These are phyloP conservation scores for Tuber umbilicatum DNA, from an alignment of 495 filamentous ascomycete species.

Conservation along the genomic window DNA sequence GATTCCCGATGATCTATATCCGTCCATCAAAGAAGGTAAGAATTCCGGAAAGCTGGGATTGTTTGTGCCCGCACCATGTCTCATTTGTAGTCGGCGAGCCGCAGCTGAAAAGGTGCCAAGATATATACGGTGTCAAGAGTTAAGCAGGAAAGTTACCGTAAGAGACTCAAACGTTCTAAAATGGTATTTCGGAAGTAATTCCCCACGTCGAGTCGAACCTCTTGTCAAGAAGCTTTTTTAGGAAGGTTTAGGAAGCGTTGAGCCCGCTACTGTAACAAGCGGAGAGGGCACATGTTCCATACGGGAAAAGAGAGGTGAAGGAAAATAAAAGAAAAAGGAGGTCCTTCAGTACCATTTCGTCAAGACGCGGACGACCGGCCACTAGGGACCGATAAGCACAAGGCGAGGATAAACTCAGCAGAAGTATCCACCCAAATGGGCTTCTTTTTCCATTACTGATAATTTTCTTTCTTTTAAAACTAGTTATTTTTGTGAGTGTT, in stretches of 20 bases:
- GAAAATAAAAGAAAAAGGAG: not conserved
- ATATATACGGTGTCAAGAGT: not conserved
- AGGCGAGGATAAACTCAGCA: not conserved
- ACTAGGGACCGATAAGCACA: not conserved
- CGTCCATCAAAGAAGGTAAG: not conserved
- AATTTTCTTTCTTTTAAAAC: not conserved
- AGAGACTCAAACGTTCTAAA: not conserved
- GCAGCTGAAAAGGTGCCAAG: not conserved
- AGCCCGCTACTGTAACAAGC: not conserved
- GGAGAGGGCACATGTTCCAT: not conserved
- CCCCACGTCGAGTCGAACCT: not conserved
- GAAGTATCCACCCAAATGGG: not conserved
- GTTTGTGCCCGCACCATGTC: not conserved
- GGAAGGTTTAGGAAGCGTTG: not conserved
- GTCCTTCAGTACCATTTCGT: not conserved
- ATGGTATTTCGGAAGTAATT: not conserved
- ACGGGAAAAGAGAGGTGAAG: not conserved
- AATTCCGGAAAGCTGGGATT: not conserved
- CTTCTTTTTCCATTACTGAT: not conserved
- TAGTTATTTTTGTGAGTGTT: not conserved
- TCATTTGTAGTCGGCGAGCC: not conserved
- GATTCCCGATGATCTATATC: not conserved
- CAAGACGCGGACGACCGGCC: not conserved
- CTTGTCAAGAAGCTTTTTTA: not conserved
- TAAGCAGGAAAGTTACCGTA: not conserved